Base-by-base conservation (phyloP, 2,329 filamentous ascomycete species). In the Sarocladium strictum region DNA sequence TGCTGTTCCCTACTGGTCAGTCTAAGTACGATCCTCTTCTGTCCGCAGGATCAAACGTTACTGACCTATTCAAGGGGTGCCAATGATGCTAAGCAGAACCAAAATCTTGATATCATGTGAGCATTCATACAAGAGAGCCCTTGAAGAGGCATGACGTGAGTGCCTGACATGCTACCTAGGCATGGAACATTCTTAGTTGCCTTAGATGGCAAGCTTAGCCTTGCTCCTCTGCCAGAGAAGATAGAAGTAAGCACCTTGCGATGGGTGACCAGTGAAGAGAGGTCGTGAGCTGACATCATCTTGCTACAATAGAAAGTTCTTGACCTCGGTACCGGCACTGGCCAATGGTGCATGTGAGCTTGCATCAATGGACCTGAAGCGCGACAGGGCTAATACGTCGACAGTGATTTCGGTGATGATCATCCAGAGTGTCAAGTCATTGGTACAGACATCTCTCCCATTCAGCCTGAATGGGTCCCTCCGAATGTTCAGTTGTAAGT, bases 371-470 rank as follows among this genome's bases (percentile, higher is more conserved):
- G 12, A 5, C 35, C n/a, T 6, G 5, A 38, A 45, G 23, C 24
- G 40, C 23, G 15, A 6, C 17, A 40, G 14, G 37, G 12, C 37
- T 40, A 40, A 40, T n/a, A 40, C 32, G 35, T 23, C 7, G 21
- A 33, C 50, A 83, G 83, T 57, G 80, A 81, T 58, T 66, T 71
- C 52, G 65, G 70, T 59, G 64, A 77, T 52, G 56, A 69, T 4
- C 73, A 74, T 37, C 76, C 77, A 29, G 62, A 69, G 58, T 71
- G 63, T 58, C 69, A 63, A 68, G 80, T 67, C 11, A 74, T 74
- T 50, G 79, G 80, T 21, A 79, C 77, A 14, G 80, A 83, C 61
- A 68, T 83, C 14, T 80, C 78, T 3, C 78, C 79, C 1, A 80
- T 81, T 12, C 80, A 83, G 58, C 79, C 79, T 1, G 68, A 66